A percentile compares a stretch with the other conserved stretches of the same genome.
phyloP scores from a whole-genome alignment of 2,329 filamentous ascomycete genomes.

The Neurospora crassa region DNA sequence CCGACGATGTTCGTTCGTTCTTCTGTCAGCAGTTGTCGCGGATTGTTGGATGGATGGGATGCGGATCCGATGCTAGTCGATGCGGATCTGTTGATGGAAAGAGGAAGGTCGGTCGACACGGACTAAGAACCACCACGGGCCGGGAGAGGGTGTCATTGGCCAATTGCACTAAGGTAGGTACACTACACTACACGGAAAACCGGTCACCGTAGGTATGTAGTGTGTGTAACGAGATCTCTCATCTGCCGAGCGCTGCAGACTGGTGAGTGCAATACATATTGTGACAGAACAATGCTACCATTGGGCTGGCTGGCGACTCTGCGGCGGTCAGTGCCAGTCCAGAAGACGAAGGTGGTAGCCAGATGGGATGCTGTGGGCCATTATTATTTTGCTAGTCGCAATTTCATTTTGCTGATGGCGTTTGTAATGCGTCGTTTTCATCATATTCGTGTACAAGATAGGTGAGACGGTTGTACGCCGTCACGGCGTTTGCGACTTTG shows the following conservation, averaged over 20 bases:
- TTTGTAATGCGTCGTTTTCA: background rate
- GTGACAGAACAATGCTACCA: background rate
- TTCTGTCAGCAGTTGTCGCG: background rate
- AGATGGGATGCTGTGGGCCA: background rate
- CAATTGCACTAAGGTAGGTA: background rate
- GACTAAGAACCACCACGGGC: background rate
- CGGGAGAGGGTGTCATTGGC: background rate
- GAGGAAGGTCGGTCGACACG: background rate
- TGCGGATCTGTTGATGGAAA: background rate
- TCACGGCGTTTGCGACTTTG: background rate
- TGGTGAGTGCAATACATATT: background rate
- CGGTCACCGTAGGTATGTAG: background rate
- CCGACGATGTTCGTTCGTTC: background rate
- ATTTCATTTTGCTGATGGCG: background rate
- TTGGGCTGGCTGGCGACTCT: background rate
- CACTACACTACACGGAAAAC: background rate
- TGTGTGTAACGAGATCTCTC: background rate
- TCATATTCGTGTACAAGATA: background rate
- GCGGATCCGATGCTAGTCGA: background rate
- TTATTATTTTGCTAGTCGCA: background rate
- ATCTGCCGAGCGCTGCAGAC: background rate
- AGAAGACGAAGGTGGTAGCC: background rate
- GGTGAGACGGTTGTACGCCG: background rate
- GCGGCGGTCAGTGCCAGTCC: background rate
- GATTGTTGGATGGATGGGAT: background rate